phyloP scores from a whole-genome alignment of 352 stramenopile genomes.

The Phytophthora citrophthora region DNA sequence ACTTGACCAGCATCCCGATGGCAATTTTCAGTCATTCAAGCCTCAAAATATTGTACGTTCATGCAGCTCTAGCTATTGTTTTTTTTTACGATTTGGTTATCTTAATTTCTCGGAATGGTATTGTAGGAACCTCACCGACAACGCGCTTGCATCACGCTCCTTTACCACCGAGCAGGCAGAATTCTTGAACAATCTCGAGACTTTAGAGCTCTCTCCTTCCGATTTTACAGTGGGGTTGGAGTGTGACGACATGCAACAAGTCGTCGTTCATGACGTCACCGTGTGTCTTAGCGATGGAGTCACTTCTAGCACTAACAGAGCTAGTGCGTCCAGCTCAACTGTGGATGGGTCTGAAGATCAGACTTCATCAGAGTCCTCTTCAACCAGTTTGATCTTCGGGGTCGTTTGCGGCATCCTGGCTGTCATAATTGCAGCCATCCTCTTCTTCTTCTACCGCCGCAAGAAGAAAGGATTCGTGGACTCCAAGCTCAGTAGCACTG shows the following conservation, averaged over 20 bases:
- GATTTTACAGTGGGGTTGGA: conserved; percentile 38
- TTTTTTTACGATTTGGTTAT: not conserved
- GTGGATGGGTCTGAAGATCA: conserved; percentile 8
- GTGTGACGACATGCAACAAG: conserved; percentile 37
- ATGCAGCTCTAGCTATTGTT: not conserved
- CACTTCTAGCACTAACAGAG: conserved; percentile 13
- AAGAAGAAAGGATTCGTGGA: conserved; percentile 13
- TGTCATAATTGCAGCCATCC: conserved; percentile 12
- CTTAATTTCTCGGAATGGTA: conserved; percentile 1
- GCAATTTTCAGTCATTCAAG: conserved; percentile 51
- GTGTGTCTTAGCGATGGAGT: conserved; percentile 28
- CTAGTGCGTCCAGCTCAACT: conserved; percentile 13
- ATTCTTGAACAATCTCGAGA: conserved; percentile 36
- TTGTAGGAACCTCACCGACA: conserved; percentile 36
- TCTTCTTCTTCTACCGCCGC: conserved; percentile 19
- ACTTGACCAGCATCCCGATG: conserved; percentile 49
- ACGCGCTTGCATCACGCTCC: conserved; percentile 36
- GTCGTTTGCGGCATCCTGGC: conserved; percentile 24
- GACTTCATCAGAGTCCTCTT: conserved; percentile 7
- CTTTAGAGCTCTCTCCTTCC: conserved; percentile 26
- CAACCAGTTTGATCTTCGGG: conserved; percentile 25
- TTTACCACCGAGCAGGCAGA: conserved; percentile 48
- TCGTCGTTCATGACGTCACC: conserved; percentile 30
- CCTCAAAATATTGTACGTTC: conserved; percentile 46
- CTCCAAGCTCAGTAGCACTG: conserved; percentile 25